Base-by-base conservation (phyloP, 2,329 filamentous ascomycete genomes). In the Leptoxyphium fumago region DNA sequence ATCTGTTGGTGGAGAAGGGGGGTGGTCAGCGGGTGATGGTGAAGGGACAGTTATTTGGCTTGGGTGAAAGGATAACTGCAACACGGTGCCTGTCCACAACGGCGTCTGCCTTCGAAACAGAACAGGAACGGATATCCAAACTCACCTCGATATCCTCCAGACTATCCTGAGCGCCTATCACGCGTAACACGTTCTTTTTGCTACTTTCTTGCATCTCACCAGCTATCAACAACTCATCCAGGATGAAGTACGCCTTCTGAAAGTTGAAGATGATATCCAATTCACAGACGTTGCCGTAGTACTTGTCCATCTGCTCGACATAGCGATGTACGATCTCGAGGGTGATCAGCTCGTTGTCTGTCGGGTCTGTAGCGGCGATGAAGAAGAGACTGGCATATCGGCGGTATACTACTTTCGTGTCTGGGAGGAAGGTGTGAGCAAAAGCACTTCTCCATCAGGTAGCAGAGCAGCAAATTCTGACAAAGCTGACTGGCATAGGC, bases 221-320 rank as follows among this genome's bases (percentile, higher is more conserved):
- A 5, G 91, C 91, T 54, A 98, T 73, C 52, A 98, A 73, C 49
- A 98, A 75, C 69, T 98, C 91, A 63, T 98, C 91, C 40, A 98
- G 78, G 55, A 98, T 98, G 67, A 96, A 98, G 67, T 98, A 98
- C 47, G 91, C 91, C 67, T 98, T 98, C 56, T 94, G 94, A 65
- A 98, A 98, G 64, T 94, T 96, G 77, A 98, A 98, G 65, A 98
- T 98, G 67, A 96, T 95, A 65, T 96, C 88, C 52, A 98, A 77
- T 70, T 98, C 91, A 79, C 91, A 98, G 47, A 98, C 91, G 65
- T 98, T 98, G 65, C 91, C 91, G 66, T 96, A 98, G 72, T 98
- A 98, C 66, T 98, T 98, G 74, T 98, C 91, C 91, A 98, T 98
- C 69, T 98, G 91, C 67, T 98, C 91, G 61, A 98, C 91, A 64